phyloP scores from a whole-genome alignment of 208 protist genomes.

The Willaertia magna region DNA sequence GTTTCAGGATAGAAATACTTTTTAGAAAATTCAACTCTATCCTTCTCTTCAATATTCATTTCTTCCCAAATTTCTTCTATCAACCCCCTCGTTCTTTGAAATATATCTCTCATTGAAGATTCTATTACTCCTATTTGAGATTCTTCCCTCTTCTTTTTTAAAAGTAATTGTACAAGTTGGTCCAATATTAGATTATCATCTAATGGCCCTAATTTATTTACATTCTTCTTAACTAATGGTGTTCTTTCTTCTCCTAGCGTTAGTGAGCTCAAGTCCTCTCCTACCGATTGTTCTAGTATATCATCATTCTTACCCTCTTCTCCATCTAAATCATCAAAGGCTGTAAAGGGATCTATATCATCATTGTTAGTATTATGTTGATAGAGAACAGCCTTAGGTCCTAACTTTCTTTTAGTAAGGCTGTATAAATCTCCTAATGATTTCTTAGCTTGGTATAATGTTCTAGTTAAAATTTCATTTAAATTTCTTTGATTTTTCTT shows the following conservation, averaged over 20 bases:
- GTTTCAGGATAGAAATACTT: not conserved
- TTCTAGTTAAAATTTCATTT: constrained; percentile 5
- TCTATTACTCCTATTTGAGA: not conserved
- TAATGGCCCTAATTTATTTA: not conserved
- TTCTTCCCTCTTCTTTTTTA: not conserved
- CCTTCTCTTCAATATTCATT: not conserved
- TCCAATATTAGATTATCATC: not conserved
- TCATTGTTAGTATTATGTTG: not conserved
- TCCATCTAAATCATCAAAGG: not conserved
- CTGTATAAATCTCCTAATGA: not conserved
- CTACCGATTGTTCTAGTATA: not conserved
- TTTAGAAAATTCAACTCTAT: not conserved
- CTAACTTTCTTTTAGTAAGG: not conserved
- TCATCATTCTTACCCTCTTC: not conserved
- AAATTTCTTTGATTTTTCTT: not conserved
- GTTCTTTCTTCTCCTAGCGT: not conserved
- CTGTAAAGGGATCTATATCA: not conserved
- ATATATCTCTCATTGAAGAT: not conserved
- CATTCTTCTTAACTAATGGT: not conserved
- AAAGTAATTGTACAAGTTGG: not conserved
- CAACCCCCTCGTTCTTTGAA: not conserved
- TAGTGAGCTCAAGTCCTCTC: too few species aligned
- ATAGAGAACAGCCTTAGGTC: not conserved
- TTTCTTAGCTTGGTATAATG: not conserved
- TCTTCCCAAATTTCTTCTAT: not conserved